These are phyloP conservation scores for Spergularia bocconei DNA, from an alignment of 148 eudicot genomes.

Conservation along the genomic window DNA sequence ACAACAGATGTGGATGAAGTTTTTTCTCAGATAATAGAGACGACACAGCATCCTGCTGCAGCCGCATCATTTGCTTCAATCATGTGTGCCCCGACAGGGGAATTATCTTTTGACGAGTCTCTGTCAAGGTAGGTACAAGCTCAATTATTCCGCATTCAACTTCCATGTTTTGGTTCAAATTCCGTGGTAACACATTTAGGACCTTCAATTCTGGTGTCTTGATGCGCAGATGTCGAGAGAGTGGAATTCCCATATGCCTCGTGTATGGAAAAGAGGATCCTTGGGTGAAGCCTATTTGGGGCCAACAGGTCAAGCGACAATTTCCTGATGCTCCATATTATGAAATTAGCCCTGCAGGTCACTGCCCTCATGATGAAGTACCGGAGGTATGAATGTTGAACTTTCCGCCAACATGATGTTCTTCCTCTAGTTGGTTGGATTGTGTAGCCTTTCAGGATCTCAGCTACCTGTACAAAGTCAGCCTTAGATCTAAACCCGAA, in stretches of 20 bases:
- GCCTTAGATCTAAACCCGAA: no score
- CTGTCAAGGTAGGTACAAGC: constrained; percentile 47
- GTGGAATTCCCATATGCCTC: constrained; percentile 65
- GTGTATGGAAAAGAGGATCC: constrained; percentile 96
- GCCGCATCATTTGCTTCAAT: constrained; percentile 90
- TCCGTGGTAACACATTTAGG: constrained; percentile 13
- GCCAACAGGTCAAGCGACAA: constrained; percentile 74
- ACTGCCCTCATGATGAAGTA: constrained; percentile 98
- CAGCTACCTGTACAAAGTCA: no score
- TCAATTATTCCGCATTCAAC: constrained; percentile 2
- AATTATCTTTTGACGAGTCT: constrained; percentile 71
- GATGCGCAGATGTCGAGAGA: constrained; percentile 50
- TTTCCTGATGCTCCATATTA: constrained; percentile 85
- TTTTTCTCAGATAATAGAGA: constrained; percentile 65
- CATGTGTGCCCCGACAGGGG: constrained; percentile 80
- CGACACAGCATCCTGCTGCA: constrained; percentile 91
- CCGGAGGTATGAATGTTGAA: constrained; percentile 65
- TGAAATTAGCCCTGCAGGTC: constrained; percentile 94
- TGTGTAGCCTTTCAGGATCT: no score
- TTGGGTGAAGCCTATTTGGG: constrained; percentile 93
- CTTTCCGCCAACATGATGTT: no score
- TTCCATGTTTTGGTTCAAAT: neutral
- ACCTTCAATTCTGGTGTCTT: constrained; percentile 1
- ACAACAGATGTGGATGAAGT: constrained; percentile 82
- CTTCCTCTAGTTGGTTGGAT: no score